Percentiles rank a stretch among this genome's conserved stretches.
These are phyloP conservation scores for Starmerella vaccinii DNA, from an alignment of 805 yeast genomes.

Conservation along the genomic window DNA sequence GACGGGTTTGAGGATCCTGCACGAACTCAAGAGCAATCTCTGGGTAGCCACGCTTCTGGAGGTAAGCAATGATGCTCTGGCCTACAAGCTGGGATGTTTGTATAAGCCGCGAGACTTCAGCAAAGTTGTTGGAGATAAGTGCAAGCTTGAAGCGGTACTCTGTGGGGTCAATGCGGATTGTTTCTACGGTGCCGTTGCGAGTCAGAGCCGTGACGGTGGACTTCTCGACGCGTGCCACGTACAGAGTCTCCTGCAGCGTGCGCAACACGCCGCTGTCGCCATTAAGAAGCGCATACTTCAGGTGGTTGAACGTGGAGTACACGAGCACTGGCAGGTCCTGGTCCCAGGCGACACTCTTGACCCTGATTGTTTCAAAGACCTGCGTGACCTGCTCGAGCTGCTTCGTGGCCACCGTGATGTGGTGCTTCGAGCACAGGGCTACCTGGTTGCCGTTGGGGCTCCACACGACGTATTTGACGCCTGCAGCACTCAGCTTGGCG, in stretches of 20 bases:
- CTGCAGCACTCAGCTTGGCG: constrained; percentile 55
- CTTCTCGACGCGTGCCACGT: constrained; percentile 60
- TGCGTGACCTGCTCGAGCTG: constrained; percentile 68
- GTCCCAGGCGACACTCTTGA: constrained; percentile 97
- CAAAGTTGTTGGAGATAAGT: constrained; percentile 75
- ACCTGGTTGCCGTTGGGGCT: constrained; percentile 76
- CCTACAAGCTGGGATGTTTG: constrained; percentile 87
- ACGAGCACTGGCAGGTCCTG: constrained; percentile 73
- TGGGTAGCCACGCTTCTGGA: constrained; percentile 91
- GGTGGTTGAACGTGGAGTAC: constrained; percentile 90
- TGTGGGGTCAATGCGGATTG: constrained; percentile 78
- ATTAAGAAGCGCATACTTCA: constrained; percentile 82
- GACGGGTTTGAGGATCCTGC: constrained; percentile 89
- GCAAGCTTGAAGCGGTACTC: constrained; percentile 95
- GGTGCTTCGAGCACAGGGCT: constrained; percentile 85
- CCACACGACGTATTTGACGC: constrained; percentile 84
- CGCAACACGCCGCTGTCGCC: constrained; percentile 94
- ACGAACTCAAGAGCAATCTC: constrained; percentile 96
- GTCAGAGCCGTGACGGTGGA: constrained; percentile 67
- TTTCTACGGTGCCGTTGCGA: constrained; percentile 75
- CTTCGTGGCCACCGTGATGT: constrained; percentile 68
- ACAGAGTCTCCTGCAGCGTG: constrained; percentile 80
- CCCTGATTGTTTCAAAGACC: constrained; percentile 91
- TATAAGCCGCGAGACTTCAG: constrained; percentile 83
- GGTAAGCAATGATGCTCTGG: constrained; percentile 88